Percentiles rank a stretch among this genome's conserved stretches.
Conservation (phyloP, 805 yeast species). For the Maudiozyma turicensis region DNA sequence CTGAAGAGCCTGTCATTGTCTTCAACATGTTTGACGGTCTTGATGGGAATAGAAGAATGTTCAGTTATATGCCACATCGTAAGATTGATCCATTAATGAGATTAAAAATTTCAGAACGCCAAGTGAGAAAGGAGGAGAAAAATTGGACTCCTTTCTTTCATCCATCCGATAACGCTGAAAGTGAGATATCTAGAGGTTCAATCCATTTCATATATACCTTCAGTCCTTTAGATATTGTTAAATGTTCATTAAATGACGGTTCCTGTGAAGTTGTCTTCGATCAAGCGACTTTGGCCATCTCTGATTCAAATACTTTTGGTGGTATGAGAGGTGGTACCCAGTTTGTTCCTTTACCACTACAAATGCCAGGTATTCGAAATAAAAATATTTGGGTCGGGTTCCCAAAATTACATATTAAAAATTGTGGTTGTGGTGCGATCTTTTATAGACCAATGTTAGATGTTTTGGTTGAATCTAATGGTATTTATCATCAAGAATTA, state of each 20-base stretch:
- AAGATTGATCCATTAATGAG: constrained; percentile 1
- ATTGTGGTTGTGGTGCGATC: constrained; percentile 14
- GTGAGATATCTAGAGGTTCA: constrained; percentile 11
- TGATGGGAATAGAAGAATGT: constrained; percentile 1
- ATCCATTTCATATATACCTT: constrained; percentile 15
- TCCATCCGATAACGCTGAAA: not conserved
- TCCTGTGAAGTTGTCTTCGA: constrained; percentile 11
- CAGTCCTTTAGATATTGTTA: constrained; percentile 13
- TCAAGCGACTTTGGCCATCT: constrained; percentile 5
- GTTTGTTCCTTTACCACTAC: constrained; percentile 10
- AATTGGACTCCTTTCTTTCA: constrained; percentile 12
- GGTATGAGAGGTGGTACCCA: constrained; percentile 19
- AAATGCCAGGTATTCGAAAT: constrained; percentile 9
- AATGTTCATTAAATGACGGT: constrained; percentile 17
- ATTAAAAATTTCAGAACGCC: not conserved
- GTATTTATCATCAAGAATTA: constrained; percentile 13
- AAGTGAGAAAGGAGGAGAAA: constrained; percentile 1
- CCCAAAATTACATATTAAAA: constrained; percentile 10
- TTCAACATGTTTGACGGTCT: constrained; percentile 4
- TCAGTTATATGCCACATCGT: constrained; percentile 7
- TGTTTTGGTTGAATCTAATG: constrained; percentile 12
- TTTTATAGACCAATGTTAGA: constrained; percentile 15
- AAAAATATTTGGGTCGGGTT: constrained; percentile 18
- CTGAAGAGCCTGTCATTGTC: constrained; percentile 8
- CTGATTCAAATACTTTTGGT: constrained; percentile 8